Conservation (phyloP, 176 grass and related monocot species). For the Rhynchospora tenuis region DNA sequence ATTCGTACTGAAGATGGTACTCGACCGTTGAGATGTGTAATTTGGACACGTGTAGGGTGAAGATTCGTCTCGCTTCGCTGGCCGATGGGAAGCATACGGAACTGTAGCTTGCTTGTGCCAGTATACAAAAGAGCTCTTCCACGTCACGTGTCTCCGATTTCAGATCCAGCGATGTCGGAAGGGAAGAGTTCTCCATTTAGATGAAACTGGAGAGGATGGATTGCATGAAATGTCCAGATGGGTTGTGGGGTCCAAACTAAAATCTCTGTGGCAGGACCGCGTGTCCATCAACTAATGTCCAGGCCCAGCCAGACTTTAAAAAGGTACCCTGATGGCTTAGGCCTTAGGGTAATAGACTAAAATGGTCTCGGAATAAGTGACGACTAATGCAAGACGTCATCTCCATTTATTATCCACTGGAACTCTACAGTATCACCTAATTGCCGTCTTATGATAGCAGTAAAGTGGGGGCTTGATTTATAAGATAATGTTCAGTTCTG, state of each 20-base stretch:
- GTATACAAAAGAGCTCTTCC: slow-evolving; percentile 2
- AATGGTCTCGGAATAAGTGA: slow-evolving; percentile 2
- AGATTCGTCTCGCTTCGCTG: neutral
- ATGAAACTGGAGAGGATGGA: neutral
- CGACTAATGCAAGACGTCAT: neutral
- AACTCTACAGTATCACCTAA: neutral
- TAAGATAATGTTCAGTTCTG: neutral
- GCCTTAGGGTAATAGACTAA: too few species aligned
- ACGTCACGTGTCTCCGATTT: neutral
- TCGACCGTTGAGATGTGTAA: neutral
- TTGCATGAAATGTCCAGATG: neutral
- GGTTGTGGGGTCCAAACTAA: neutral
- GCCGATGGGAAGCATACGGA: neutral
- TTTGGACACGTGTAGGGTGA: neutral
- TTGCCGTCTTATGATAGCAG: neutral
- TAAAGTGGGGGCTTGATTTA: neutral
- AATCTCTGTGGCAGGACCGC: slow-evolving; percentile 11
- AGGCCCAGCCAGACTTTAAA: neutral
- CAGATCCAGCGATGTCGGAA: neutral
- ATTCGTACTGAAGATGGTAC: neutral
- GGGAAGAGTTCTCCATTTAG: neutral
- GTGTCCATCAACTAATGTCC: slow-evolving; percentile 7
- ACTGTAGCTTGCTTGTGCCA: neutral
- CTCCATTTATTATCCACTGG: neutral
- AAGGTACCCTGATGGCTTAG: neutral